A percentile compares a stretch with the other conserved stretches of the same genome.
Conservation (phyloP, 805 yeast genomes). For the Wickerhamiella australiensis region DNA sequence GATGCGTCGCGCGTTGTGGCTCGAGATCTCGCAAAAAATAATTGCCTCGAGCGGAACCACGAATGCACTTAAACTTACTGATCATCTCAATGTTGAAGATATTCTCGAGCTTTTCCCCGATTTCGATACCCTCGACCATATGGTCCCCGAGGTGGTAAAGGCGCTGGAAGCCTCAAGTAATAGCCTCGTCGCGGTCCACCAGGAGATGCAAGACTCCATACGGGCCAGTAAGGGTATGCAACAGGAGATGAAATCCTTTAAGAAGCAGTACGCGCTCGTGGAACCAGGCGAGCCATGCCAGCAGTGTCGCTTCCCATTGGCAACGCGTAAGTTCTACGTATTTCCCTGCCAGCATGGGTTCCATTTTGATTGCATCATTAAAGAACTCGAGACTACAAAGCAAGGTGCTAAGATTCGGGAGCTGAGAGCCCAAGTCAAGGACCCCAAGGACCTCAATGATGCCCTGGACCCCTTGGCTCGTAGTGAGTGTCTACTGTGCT, state of each 20-base stretch:
- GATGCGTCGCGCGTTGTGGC: slow-evolving; percentile 61
- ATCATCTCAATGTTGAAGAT: slow-evolving; percentile 52
- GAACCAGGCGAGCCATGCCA: slow-evolving; percentile 79
- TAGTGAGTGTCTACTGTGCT: slow-evolving; percentile 62
- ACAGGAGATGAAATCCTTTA: slow-evolving; percentile 40
- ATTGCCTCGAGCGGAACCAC: slow-evolving; percentile 26
- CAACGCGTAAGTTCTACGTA: slow-evolving; percentile 59
- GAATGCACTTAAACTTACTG: slow-evolving; percentile 22
- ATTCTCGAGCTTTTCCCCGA: slow-evolving; percentile 76
- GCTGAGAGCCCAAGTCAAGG: neutral
- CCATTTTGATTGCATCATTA: slow-evolving; percentile 78
- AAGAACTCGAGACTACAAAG: slow-evolving; percentile 36
- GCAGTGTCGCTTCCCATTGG: slow-evolving; percentile 54
- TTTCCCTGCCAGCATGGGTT: slow-evolving; percentile 87
- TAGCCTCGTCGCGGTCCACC: slow-evolving; percentile 50
- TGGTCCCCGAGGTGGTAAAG: slow-evolving; percentile 70
- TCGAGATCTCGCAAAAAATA: slow-evolving; percentile 42
- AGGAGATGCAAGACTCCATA: slow-evolving; percentile 67
- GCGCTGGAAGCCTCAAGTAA: slow-evolving; percentile 65
- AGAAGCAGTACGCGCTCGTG: slow-evolving; percentile 48
- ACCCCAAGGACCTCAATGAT: neutral
- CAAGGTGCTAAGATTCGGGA: neutral
- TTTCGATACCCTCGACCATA: slow-evolving; percentile 63
- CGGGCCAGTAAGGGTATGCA: slow-evolving; percentile 46
- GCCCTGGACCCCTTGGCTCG: slow-evolving; percentile 46